Conservation (phyloP, 2,329 filamentous ascomycete species). For the Microsporum ferrugineum region DNA sequence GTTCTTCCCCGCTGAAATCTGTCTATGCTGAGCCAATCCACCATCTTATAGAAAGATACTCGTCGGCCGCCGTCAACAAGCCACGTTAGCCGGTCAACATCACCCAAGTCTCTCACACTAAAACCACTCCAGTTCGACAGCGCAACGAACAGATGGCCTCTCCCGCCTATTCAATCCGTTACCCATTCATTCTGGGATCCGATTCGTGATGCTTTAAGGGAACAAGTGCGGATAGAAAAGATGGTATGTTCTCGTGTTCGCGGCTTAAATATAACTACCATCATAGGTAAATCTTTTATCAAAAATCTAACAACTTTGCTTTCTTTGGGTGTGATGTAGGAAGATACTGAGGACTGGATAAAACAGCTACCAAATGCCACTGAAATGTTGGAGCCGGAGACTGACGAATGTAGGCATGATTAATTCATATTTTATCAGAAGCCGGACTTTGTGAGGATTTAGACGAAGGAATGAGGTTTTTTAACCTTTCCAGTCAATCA, state of each 20-base stretch:
- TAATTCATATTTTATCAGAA: background rate
- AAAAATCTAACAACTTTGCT: background rate
- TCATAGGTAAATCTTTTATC: background rate
- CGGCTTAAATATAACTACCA: background rate
- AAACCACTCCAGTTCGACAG: background rate
- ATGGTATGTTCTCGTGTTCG: background rate
- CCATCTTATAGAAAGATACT: background rate
- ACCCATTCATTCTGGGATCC: background rate
- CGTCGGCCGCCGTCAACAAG: background rate
- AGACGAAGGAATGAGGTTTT: no score
- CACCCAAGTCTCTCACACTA: background rate
- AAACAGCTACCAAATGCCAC: background rate
- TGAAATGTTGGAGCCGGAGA: background rate
- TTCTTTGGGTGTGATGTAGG: background rate
- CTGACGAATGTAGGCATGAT: background rate
- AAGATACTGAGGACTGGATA: background rate
- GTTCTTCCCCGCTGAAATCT: no score
- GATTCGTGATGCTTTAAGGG: background rate
- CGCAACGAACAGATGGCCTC: background rate
- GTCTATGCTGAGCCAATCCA: background rate
- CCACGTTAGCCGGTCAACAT: background rate
- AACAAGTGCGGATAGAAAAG: background rate
- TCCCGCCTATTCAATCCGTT: background rate
- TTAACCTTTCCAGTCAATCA: no score
- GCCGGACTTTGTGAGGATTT: background rate